These are phyloP conservation scores for Tulasnella sp. DNA, from an alignment of 768 basidiomycete species.

Conservation along the genomic window DNA sequence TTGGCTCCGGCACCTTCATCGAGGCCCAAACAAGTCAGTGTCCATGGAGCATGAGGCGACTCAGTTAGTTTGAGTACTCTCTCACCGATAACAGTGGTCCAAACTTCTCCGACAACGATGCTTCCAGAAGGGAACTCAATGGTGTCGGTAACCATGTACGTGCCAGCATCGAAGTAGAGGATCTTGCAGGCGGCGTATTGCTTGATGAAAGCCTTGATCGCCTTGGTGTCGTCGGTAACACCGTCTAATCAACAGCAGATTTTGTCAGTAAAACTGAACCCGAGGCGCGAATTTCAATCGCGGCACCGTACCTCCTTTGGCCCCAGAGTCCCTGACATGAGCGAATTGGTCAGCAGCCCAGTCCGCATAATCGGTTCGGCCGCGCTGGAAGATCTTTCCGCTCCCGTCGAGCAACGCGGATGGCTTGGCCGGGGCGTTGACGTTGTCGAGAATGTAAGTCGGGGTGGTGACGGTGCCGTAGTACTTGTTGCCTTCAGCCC, in stretches of 20 bases:
- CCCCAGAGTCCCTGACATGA: constrained; percentile 68
- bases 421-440: constrained; percentile 54
- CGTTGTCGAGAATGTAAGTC: constrained; percentile 51
- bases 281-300: no score
- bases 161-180: constrained; percentile 75
- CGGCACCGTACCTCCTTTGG: constrained; percentile 45
- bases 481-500: constrained; percentile 77
- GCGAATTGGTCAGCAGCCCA: constrained; percentile 64
- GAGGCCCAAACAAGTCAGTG: background rate
- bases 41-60: background rate
- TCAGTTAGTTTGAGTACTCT: no score
- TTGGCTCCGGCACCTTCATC: constrained; percentile 40
- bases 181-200: constrained; percentile 69
- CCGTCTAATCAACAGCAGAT: constrained; percentile 49
- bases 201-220: constrained; percentile 58
- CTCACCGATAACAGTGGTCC: constrained; percentile 55
- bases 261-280: background rate
- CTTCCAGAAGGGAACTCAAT: constrained; percentile 57
- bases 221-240: constrained; percentile 67
- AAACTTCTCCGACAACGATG: constrained; percentile 58
- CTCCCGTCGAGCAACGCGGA: constrained; percentile 50
- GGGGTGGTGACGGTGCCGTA: constrained; percentile 47
- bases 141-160: constrained; percentile 54
- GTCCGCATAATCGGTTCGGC: constrained; percentile 44
- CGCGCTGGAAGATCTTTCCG: constrained; percentile 30